Conservation (phyloP, 2,329 filamentous ascomycete genomes). For the Nemania diffusa region DNA sequence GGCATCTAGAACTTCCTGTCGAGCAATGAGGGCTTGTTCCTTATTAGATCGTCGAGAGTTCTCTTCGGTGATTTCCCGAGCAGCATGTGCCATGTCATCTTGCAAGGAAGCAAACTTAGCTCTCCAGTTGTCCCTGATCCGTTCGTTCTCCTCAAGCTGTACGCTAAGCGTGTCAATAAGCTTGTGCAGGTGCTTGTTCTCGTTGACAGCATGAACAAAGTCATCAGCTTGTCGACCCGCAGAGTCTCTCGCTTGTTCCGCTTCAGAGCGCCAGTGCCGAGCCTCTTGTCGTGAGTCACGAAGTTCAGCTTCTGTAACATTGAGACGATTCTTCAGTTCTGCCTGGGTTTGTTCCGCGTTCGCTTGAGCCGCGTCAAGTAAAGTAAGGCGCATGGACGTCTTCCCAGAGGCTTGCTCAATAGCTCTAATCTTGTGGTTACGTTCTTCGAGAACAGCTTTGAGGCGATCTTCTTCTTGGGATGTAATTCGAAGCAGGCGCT, state of each 20-base stretch:
- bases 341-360: slow-evolving; percentile 64
- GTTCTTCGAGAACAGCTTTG: slow-evolving; percentile 73
- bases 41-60: slow-evolving; percentile 81
- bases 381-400: slow-evolving; percentile 68
- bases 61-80: slow-evolving; percentile 83
- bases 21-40: slow-evolving; percentile 80
- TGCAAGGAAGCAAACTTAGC: slow-evolving; percentile 86
- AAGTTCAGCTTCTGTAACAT: slow-evolving; percentile 64
- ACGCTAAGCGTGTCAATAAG: slow-evolving; percentile 77
- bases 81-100: slow-evolving; percentile 83
- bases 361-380: slow-evolving; percentile 74
- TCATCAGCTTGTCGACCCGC: slow-evolving; percentile 62
- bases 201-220: slow-evolving; percentile 59
- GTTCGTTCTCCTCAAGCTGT: slow-evolving; percentile 87
- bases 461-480: slow-evolving; percentile 79
- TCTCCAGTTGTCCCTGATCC: slow-evolving; percentile 84
- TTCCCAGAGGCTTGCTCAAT: slow-evolving; percentile 67
- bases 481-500: slow-evolving; percentile 73
- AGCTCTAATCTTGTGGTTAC: slow-evolving; percentile 71
- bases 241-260: slow-evolving; percentile 67
- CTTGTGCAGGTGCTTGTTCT: slow-evolving; percentile 79
- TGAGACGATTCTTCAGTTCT: slow-evolving; percentile 67
- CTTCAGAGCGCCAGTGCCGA: slow-evolving; percentile 69
- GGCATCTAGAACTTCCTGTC: slow-evolving; percentile 82
- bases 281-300: slow-evolving; percentile 66